Evolutionary conservation across 257 asterid genomes (phyloP).

Genomic region (Solanum chmielewskii): DNA sequence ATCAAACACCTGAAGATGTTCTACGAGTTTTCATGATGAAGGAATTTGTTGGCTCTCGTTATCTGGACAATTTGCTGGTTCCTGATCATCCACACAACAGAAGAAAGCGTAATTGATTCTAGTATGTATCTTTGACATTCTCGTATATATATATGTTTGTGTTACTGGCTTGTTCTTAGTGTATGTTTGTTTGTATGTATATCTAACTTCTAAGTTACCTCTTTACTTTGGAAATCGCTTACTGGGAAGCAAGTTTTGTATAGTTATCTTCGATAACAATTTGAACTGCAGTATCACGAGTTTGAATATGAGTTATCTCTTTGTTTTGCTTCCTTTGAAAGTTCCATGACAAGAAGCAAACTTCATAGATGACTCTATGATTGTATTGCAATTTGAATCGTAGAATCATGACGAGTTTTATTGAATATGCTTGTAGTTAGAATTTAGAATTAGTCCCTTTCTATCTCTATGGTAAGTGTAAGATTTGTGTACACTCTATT

Average conservation of each 20-base stretch:
- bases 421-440: not conserved
- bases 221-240: not conserved
- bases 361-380: not conserved
- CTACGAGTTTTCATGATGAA: slow-evolving; percentile 25
- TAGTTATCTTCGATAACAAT: not conserved
- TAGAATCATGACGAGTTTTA: not conserved
- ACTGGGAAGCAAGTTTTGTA: not conserved
- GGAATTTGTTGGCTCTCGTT: slow-evolving; percentile 13
- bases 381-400: rapidly evolving
- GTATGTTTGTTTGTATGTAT: not conserved
- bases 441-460: not conserved
- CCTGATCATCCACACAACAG: slow-evolving; percentile 6
- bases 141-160: not conserved
- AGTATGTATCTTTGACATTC: not conserved
- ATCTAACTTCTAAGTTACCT: not conserved
- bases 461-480: not conserved
- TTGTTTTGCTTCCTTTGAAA: not conserved
- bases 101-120: slow-evolving; percentile 1
- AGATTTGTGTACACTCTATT: too few relatives aligned
- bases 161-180: not conserved
- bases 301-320: not conserved
- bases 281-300: not conserved
- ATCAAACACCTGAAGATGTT: slow-evolving; percentile 21
- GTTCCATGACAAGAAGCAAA: not conserved
- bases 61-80: slow-evolving; percentile 16